Evolutionary conservation across 2,329 filamentous ascomycete genomes (phyloP), one percentile per base, ranked within the genome.

Genomic region (Aspergillus neoniger): DNA sequence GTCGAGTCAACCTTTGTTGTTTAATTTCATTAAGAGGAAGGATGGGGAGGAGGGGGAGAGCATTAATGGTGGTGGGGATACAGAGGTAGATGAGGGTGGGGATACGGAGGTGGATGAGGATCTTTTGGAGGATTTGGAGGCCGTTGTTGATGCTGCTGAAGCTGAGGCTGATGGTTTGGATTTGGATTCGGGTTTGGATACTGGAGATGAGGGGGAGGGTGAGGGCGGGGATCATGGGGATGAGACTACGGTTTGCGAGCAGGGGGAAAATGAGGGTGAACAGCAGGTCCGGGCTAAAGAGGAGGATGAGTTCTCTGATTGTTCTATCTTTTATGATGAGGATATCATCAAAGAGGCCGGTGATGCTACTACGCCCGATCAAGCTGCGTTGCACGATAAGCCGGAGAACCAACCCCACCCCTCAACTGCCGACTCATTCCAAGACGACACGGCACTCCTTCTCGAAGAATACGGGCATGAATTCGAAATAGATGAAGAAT

Each of bases 1-100:
- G 9, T 69, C 73, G 6, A 77, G 74, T 50, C 74, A 77, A 57
- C 74, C 73, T 9, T 58, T 74, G 54, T 64, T 77, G 14, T 71
- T 71, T 23, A 71, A 67, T 19, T 77, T 77, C 32, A 64, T 74
- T 51, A 68, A 64, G 50, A 65, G 62, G 55, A 52, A 58, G 15
- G 36, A 44, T 47, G 9, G 57, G 32, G 48, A 25, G n/a, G 25
- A 15, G 14, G 28, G 25, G 30, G 28, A 14, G 5, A 36, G 32
- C 15, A 14, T 5, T 5, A 36, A 12, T 14, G 32, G 32, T 14
- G 32, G 32, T 15, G 55, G 5, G 15, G 55, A n/a, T 21, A 30
- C 21, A 4, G 55, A 21, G 23, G 32, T 36, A 14, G 55, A 61
- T n/a, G 38, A 41, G 53, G 55, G 52, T n/a, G 44, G 28, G 32